These are phyloP conservation scores for Saccharomycopsis javanensis DNA, from an alignment of 805 yeast genomes.

Conservation along the genomic window DNA sequence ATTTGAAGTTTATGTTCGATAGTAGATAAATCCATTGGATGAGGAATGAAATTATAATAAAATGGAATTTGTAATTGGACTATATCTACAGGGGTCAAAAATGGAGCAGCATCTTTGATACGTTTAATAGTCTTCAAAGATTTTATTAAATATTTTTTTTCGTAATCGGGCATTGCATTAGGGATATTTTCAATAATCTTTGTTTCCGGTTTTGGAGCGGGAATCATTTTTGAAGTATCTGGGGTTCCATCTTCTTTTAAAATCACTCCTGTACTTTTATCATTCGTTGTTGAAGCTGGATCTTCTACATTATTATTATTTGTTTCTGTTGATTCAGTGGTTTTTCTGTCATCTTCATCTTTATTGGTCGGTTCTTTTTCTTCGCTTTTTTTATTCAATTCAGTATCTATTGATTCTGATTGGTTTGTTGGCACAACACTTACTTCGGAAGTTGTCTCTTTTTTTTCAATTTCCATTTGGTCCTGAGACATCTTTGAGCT, in stretches of 20 bases:
- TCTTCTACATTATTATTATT: background rate
- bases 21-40: slow-evolving; percentile 92
- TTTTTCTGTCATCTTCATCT: too few relatives aligned
- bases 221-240: slow-evolving; percentile 27
- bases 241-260: slow-evolving; percentile 7
- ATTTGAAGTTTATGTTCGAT: slow-evolving; percentile 69
- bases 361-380: background rate
- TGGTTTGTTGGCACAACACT: background rate
- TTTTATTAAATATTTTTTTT: slow-evolving; percentile 66
- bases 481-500: background rate
- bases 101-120: slow-evolving; percentile 87
- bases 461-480: background rate
- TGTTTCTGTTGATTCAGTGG: background rate
- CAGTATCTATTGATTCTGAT: too few relatives aligned
- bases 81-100: slow-evolving; percentile 81
- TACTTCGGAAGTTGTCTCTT: background rate
- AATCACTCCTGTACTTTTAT: background rate
- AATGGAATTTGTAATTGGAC: slow-evolving; percentile 83
- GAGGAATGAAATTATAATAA: slow-evolving; percentile 69
- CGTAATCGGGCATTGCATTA: slow-evolving; percentile 72
- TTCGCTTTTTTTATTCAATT: too few relatives aligned
- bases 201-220: slow-evolving; percentile 78
- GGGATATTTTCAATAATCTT: slow-evolving; percentile 60
- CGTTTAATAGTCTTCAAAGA: slow-evolving; percentile 81
- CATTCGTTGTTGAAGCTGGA: background rate